Conservation (phyloP, 345 rosid genomes). For the Acer negundo region DNA sequence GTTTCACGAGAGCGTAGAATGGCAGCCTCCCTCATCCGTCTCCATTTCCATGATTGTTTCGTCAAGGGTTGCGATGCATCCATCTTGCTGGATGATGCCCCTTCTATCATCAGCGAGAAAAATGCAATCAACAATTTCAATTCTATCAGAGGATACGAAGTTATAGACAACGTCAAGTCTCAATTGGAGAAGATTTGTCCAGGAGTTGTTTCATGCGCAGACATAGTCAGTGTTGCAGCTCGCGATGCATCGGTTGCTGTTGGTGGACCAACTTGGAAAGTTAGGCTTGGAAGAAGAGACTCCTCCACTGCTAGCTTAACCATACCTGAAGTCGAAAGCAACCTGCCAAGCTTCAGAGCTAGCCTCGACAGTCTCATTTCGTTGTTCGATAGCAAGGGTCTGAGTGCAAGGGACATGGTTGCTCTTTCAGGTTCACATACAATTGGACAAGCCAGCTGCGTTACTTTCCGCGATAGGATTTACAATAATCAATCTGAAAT, state of each 20-base stretch:
- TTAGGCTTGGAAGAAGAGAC: background rate
- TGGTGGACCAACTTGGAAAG: background rate
- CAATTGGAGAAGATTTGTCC: background rate
- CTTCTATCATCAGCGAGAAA: background rate
- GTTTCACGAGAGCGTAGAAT: background rate
- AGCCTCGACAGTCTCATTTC: background rate
- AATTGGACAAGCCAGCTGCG: background rate
- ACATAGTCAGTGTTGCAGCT: background rate
- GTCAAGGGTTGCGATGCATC: background rate
- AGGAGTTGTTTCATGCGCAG: background rate
- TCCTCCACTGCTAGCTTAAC: background rate
- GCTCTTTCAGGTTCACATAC: background rate
- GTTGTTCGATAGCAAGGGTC: background rate
- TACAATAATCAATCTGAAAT: background rate
- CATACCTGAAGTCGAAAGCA: background rate
- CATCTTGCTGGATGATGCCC: background rate
- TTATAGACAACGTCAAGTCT: background rate
- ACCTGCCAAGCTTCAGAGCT: background rate
- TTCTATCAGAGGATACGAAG: background rate
- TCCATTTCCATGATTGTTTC: background rate
- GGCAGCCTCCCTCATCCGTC: slow-evolving; percentile 1
- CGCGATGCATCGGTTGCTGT: background rate
- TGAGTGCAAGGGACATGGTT: background rate
- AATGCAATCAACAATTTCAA: background rate
- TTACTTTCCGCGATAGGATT: background rate